These are phyloP conservation scores for Microdochium paspali DNA, from an alignment of 2,329 filamentous ascomycete species.

Conservation along the genomic window DNA sequence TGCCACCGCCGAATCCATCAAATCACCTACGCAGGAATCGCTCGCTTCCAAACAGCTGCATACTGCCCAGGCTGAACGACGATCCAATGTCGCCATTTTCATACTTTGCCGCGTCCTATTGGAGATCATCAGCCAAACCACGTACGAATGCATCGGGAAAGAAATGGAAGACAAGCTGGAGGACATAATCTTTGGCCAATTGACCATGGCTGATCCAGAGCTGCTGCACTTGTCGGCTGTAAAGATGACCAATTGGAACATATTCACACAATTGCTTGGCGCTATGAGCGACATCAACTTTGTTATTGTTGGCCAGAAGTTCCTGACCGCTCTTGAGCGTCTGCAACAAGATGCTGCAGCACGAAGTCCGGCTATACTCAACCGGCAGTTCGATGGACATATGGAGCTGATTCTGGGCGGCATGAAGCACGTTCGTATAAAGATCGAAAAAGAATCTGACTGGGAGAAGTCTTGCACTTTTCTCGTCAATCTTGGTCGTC, in stretches of 20 bases:
- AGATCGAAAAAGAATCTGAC: constrained; percentile 59
- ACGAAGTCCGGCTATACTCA: constrained; percentile 52
- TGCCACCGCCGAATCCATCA: constrained; percentile 15
- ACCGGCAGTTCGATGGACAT: constrained; percentile 65
- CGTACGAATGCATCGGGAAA: constrained; percentile 66
- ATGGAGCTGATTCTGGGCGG: constrained; percentile 82
- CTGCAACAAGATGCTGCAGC: constrained; percentile 66
- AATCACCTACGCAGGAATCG: constrained; percentile 25
- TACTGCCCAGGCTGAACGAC: constrained; percentile 72
- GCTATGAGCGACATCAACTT: constrained; percentile 95
- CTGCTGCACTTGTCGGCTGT: constrained; percentile 69
- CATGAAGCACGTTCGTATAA: constrained; percentile 82
- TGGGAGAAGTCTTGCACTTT: constrained; percentile 90
- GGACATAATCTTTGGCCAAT: constrained; percentile 91
- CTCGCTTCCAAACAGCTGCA: constrained; percentile 55
- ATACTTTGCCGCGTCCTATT: constrained; percentile 89
- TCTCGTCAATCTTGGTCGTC: constrained; percentile 67
- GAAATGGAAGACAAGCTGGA: constrained; percentile 94
- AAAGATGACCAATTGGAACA: constrained; percentile 88
- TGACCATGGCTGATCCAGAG: constrained; percentile 81
- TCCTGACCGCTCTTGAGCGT: constrained; percentile 69
- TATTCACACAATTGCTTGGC: constrained; percentile 88
- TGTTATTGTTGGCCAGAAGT: constrained; percentile 70
- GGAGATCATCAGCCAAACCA: constrained; percentile 89
- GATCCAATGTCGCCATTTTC: constrained; percentile 91